A percentile compares a stretch with the other conserved stretches of the same genome.
These are phyloP conservation scores for Fusarium sororula DNA, from an alignment of 2,329 filamentous ascomycete genomes.

Conservation along the genomic window DNA sequence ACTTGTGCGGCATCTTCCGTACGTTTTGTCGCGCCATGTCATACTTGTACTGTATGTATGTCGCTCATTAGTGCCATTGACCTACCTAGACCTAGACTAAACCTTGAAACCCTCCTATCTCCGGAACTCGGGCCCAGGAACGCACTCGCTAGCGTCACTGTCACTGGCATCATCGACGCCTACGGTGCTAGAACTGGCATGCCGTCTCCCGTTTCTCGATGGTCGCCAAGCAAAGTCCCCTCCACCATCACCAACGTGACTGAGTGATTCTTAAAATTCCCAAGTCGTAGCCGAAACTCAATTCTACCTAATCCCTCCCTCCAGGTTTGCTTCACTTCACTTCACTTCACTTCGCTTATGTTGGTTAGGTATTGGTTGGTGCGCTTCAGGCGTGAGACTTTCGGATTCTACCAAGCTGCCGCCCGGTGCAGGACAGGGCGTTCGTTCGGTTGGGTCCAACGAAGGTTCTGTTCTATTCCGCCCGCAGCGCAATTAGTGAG, in stretches of 20 bases:
- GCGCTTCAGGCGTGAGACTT: slow-evolving; percentile 1
- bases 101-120: slow-evolving; percentile 2
- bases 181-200: neutral
- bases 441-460: neutral
- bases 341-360: neutral
- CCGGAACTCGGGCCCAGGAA: neutral
- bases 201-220: neutral
- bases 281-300: neutral
- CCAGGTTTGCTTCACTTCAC: neutral
- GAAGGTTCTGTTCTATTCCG: neutral
- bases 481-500: neutral
- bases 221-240: neutral
- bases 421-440: neutral
- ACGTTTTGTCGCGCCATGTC: neutral
- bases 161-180: neutral
- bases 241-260: neutral
- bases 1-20: neutral
- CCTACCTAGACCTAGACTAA: neutral
- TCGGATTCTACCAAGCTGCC: neutral
- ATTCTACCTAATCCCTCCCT: neutral
- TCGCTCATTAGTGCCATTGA: neutral
- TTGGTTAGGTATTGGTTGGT: neutral
- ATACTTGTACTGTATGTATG: neutral
- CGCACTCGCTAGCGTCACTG: neutral
- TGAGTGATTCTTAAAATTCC: neutral